phyloP scores from a whole-genome alignment of 371 early-diverging fungal genomes.

The Lichtheimia hyalospora region DNA sequence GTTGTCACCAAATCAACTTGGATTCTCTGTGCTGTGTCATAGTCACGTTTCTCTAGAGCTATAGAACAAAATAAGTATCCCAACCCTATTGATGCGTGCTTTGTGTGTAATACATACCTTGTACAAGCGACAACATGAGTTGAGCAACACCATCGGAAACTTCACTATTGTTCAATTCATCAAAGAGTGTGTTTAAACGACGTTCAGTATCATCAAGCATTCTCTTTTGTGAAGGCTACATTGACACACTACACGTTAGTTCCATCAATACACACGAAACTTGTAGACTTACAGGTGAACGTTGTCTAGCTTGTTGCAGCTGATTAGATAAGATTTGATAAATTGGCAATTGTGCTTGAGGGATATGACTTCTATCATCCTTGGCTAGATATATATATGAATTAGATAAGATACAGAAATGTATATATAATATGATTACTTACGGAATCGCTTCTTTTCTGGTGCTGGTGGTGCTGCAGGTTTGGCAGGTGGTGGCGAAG shows the following conservation, averaged over 20 bases:
- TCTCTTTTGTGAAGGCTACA: slow-evolving; percentile 65
- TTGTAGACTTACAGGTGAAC: slow-evolving; percentile 45
- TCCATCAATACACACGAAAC: neutral
- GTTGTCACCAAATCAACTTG: slow-evolving; percentile 25
- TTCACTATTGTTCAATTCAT: slow-evolving; percentile 74
- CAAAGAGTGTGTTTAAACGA: slow-evolving; percentile 68
- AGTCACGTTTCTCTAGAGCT: slow-evolving; percentile 23
- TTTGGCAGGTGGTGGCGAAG: slow-evolving; percentile 1
- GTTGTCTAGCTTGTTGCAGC: slow-evolving; percentile 49
- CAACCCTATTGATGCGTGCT: neutral
- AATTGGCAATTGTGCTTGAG: slow-evolving; percentile 67
- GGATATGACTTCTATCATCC: slow-evolving; percentile 81
- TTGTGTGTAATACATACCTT: slow-evolving; percentile 35
- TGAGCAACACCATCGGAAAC: slow-evolving; percentile 54
- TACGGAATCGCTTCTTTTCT: slow-evolving; percentile 26
- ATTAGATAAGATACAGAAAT: neutral
- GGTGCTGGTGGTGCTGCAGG: slow-evolving; percentile 18
- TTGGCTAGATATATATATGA: slow-evolving; percentile 38
- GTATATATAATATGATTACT: slow-evolving; percentile 8
- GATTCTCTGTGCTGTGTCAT: slow-evolving; percentile 17
- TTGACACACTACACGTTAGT: neutral
- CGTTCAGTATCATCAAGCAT: slow-evolving; percentile 77
- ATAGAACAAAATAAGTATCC: neutral
- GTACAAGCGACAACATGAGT: slow-evolving; percentile 55
- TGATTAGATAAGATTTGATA: slow-evolving; percentile 45